phyloP scores from a whole-genome alignment of 2,329 filamentous ascomycete genomes.

The Pseudocercospora fuligena region DNA sequence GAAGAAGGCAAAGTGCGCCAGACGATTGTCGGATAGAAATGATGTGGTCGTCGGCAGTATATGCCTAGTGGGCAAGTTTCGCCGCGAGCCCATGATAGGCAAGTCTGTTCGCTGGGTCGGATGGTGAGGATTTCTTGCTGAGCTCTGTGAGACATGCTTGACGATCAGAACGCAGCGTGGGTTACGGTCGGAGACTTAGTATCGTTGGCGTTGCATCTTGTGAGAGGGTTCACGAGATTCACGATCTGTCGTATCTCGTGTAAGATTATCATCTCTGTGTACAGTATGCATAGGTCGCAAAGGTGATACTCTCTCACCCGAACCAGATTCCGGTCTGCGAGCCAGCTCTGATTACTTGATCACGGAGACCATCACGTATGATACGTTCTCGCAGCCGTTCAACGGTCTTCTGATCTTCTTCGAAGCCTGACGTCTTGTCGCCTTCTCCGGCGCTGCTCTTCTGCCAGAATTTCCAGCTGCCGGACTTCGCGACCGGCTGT shows the following conservation, averaged over 20 bases:
- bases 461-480: slow-evolving; percentile 32
- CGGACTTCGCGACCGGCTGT: slow-evolving; percentile 29
- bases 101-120: not conserved
- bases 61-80: not conserved
- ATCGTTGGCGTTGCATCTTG: not conserved
- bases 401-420: slow-evolving; percentile 14
- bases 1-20: slow-evolving; percentile 1
- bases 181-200: not conserved
- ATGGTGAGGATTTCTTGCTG: slow-evolving; percentile 1
- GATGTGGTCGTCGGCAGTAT: not conserved
- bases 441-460: slow-evolving; percentile 24
- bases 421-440: slow-evolving; percentile 10
- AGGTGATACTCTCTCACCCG: slow-evolving; percentile 47
- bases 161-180: not conserved
- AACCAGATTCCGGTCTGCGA: slow-evolving; percentile 21
- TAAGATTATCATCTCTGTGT: not conserved
- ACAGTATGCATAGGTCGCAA: slow-evolving; percentile 29
- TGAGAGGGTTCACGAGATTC: not conserved
- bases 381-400: slow-evolving; percentile 20
- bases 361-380: slow-evolving; percentile 16
- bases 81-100: not conserved
- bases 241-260: not conserved
- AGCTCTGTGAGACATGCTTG: not conserved
- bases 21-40: slow-evolving; percentile 3
- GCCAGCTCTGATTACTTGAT: slow-evolving; percentile 12